These are phyloP conservation scores for Fusarium illudens DNA, from an alignment of 2,329 filamentous ascomycete species.

Conservation along the genomic window DNA sequence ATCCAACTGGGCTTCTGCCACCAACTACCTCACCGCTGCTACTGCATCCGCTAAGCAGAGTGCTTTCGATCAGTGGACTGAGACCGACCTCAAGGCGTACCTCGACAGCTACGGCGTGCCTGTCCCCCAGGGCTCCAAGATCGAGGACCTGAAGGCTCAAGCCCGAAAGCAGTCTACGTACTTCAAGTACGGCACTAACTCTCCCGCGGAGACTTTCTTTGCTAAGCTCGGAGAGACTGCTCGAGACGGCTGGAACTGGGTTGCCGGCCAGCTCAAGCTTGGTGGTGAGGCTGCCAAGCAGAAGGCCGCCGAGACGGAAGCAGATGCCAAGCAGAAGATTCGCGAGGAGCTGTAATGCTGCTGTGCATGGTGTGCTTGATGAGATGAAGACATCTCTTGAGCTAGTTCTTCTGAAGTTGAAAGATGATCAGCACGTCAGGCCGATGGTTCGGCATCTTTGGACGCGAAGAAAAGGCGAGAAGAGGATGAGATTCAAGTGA, in stretches of 20 bases:
- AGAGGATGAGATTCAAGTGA: neutral
- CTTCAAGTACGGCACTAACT: constrained; percentile 78
- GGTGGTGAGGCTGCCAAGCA: constrained; percentile 60
- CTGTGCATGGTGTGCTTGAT: neutral
- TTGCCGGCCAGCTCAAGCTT: constrained; percentile 57
- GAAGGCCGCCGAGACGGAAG: constrained; percentile 52
- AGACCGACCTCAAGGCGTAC: constrained; percentile 78
- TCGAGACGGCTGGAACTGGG: constrained; percentile 61
- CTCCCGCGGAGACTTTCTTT: constrained; percentile 70
- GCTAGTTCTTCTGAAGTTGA: neutral
- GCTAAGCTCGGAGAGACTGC: constrained; percentile 67
- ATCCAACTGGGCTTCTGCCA: constrained; percentile 70
- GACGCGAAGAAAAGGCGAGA: neutral
- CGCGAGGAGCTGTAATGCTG: constrained; percentile 59
- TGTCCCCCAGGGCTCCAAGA: constrained; percentile 71
- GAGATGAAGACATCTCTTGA: neutral
- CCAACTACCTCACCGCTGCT: constrained; percentile 72
- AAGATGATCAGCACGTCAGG: neutral
- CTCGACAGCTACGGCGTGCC: constrained; percentile 79
- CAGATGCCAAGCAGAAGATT: constrained; percentile 46
- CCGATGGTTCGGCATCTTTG: neutral
- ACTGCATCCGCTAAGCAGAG: constrained; percentile 71
- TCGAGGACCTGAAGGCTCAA: constrained; percentile 74
- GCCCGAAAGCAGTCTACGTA: constrained; percentile 78
- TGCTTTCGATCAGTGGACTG: constrained; percentile 77